Evolutionary conservation across 805 yeast species (phyloP), one percentile per base, ranked within the genome.

Genomic region (Barnettozyma salicaria): DNA sequence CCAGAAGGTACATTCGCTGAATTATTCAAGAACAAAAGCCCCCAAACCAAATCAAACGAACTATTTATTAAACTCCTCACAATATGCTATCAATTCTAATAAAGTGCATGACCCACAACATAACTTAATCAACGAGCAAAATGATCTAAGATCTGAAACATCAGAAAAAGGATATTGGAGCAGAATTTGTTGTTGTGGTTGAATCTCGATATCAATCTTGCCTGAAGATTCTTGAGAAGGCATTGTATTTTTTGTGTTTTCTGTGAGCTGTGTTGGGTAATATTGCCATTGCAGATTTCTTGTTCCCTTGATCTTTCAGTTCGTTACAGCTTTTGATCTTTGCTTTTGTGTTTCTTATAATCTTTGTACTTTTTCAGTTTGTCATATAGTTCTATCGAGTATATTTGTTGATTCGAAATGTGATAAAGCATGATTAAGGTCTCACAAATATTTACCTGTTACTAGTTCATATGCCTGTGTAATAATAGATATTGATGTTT

Each of bases 1-100:
- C 29, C 55, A 51, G 41, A 51, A 51, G 27, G 57, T 53, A 6
- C 56, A 53, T 13, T 52, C 56, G 3, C 27, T 53, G 26, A 53
- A 50, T 39, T 49, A 52, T 27, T 52, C 58, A 14, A 49, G 56
- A 42, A 23, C 52, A 3, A 53, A 51, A 39, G 49, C 48, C 18
- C 58, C 58, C 37, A 53, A 49, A 39, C 27, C 42, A 35, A 36
- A 42, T 24, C 53, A 48, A 33, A 38, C 41, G 4, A 49, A 49
- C 34, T 53, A 53, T 33, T 28, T 53, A 27, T 25, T 53, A 19
- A 52, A 50, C 41, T 50, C 56, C 2, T 47, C 56, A 1, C 58
- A 51, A 34, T 53, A 51, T 27, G 56, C 45, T 2, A n/a, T 49
- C 7, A 44, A 47, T 27, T 49, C 55, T 1, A 42, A 48, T 31